phyloP scores from a whole-genome alignment of 2,329 filamentous ascomycete genomes.

The Teratosphaeria epicoccoides region DNA sequence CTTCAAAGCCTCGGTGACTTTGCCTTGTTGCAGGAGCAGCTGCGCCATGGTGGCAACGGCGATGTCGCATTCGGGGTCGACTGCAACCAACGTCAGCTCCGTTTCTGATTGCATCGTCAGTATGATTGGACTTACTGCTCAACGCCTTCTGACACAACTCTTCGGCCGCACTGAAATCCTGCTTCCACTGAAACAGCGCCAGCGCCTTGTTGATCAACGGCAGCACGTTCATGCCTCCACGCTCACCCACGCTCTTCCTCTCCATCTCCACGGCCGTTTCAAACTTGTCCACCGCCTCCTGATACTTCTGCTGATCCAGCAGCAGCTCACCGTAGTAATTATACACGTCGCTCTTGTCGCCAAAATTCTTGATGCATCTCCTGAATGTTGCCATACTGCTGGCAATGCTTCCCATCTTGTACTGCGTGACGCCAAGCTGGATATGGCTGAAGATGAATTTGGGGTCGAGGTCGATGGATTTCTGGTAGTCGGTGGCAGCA shows the following conservation, averaged over 20 bases:
- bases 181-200: slow-evolving; percentile 95
- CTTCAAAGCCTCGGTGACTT: slow-evolving; percentile 85
- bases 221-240: slow-evolving; percentile 94
- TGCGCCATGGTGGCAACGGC: slow-evolving; percentile 98
- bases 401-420: slow-evolving; percentile 98
- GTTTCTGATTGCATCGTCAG: not conserved
- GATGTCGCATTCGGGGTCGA: slow-evolving; percentile 97
- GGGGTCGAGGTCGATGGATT: slow-evolving; percentile 91
- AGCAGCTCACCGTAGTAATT: slow-evolving; percentile 99
- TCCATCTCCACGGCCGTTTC: slow-evolving; percentile 98
- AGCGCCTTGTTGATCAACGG: slow-evolving; percentile 98
- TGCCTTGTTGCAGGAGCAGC: slow-evolving; percentile 91
- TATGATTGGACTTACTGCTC: slow-evolving; percentile 59
- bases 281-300: slow-evolving; percentile 95
- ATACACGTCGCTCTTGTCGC: slow-evolving; percentile 92
- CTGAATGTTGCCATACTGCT: slow-evolving; percentile 98
- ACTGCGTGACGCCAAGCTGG: slow-evolving; percentile 96
- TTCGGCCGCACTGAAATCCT: slow-evolving; percentile 89
- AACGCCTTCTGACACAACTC: slow-evolving; percentile 94
- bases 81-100: slow-evolving; percentile 37
- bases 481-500: slow-evolving; percentile 97
- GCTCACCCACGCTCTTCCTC: slow-evolving; percentile 58
- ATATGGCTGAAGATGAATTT: slow-evolving; percentile 99
- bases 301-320: slow-evolving; percentile 89
- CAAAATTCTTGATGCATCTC: slow-evolving; percentile 96